phyloP scores from a whole-genome alignment of 2,329 filamentous ascomycete species.

The Penicillium sp. region DNA sequence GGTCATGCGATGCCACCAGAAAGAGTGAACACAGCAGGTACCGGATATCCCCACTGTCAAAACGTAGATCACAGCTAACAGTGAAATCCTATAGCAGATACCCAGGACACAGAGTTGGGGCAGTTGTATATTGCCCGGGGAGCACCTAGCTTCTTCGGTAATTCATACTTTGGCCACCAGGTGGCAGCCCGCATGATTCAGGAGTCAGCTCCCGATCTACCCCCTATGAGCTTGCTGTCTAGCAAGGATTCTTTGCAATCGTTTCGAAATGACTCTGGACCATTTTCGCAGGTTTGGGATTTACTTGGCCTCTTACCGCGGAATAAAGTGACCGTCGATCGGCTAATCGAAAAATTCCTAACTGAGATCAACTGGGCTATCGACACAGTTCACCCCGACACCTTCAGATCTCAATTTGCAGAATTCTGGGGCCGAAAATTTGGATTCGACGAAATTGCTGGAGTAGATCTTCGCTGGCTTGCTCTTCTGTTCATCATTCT shows the following conservation, averaged over 20 bases:
- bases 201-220: constrained; percentile 28
- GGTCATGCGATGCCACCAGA: not conserved
- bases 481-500: constrained; percentile 45
- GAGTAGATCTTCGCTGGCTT: constrained; percentile 46
- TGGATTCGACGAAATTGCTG: constrained; percentile 43
- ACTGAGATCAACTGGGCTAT: constrained; percentile 40
- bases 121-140: constrained; percentile 34
- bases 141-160: constrained; percentile 34
- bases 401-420: constrained; percentile 40
- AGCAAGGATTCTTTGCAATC: constrained; percentile 16
- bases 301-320: constrained; percentile 42
- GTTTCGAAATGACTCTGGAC: constrained; percentile 31
- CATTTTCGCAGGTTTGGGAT: constrained; percentile 45
- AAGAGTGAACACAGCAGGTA: constrained; percentile 8
- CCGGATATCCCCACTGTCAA: not conserved
- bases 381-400: constrained; percentile 38
- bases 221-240: constrained; percentile 25
- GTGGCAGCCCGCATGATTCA: constrained; percentile 36
- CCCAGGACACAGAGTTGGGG: constrained; percentile 23
- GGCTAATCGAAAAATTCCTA: constrained; percentile 37
- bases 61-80: not conserved
- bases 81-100: not conserved
- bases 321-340: constrained; percentile 40
- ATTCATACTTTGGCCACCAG: constrained; percentile 37
- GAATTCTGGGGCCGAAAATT: constrained; percentile 43